Evolutionary conservation across 805 yeast species (phyloP).

Genomic region (Aciculoconidium aculeatum): DNA sequence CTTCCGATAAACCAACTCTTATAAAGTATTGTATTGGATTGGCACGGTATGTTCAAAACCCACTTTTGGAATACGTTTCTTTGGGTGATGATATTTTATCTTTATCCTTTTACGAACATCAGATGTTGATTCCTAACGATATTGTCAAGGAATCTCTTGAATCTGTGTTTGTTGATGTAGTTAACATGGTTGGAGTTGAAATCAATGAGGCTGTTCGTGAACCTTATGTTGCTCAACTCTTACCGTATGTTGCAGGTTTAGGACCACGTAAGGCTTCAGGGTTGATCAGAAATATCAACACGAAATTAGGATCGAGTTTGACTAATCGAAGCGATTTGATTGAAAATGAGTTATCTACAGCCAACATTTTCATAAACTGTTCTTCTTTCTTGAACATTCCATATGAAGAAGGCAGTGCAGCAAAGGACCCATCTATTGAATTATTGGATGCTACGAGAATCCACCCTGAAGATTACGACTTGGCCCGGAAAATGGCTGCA

Average conservation of each 20-base stretch:
- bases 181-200: slow-evolving; percentile 89
- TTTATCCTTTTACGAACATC: slow-evolving; percentile 65
- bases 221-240: slow-evolving; percentile 58
- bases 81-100: slow-evolving; percentile 70
- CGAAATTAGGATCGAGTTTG: slow-evolving; percentile 54
- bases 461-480: slow-evolving; percentile 95
- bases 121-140: slow-evolving; percentile 62
- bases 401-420: slow-evolving; percentile 47
- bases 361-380: slow-evolving; percentile 83
- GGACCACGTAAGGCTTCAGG: slow-evolving; percentile 96
- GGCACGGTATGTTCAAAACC: slow-evolving; percentile 89
- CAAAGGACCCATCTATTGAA: slow-evolving; percentile 62
- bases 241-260: slow-evolving; percentile 82
- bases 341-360: slow-evolving; percentile 71
- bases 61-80: slow-evolving; percentile 83
- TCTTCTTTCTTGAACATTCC: slow-evolving; percentile 85
- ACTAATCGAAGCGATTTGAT: slow-evolving; percentile 74
- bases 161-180: slow-evolving; percentile 81
- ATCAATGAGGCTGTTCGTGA: slow-evolving; percentile 84
- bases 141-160: slow-evolving; percentile 61
- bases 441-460: slow-evolving; percentile 90
- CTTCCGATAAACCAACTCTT: slow-evolving; percentile 76
- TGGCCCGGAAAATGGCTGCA: slow-evolving; percentile 96
- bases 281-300: slow-evolving; percentile 71
- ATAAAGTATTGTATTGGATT: slow-evolving; percentile 82